Base-by-base conservation (phyloP, 192 early-diverging fungal species). In the Mortierella alpina region DNA sequence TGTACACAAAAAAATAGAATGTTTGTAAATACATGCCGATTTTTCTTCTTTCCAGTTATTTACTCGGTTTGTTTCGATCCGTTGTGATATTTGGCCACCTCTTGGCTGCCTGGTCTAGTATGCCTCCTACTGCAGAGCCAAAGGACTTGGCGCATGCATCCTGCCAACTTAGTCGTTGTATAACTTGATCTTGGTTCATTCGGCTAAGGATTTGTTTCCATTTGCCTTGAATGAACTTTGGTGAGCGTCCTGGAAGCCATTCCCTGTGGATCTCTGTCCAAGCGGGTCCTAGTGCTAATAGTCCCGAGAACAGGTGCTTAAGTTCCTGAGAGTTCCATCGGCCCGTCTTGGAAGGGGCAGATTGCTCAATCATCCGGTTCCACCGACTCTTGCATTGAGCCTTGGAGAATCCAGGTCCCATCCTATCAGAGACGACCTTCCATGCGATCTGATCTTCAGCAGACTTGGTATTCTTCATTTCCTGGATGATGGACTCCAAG, bases 141-240 rank as follows among this genome's bases (percentile, higher is more conserved):
- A 53, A 68, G 4, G 48, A 17, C 14, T 68, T 66, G 0, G 4
- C 4, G 17, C 65, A 62, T 0, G 53, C 49, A 46, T 68, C 48
- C 0, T 12, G 4, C 73, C 73, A 75, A 45, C 52, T 18, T 40
- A 59, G 39, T 48, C 52, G 45, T 0, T 58, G 65, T 40, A 75
- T 46, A 7, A 62, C 47, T 59, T 63, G 67, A 22, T 68, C 59
- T 23, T 63, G 18, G 5, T 48, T 40, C 10, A 75, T 8, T 18
- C 50, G 67, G 41, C 49, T 52, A 7, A 5, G 18, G 42, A 75
- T 44, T 17, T 23, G 45, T 20, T 40, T 46, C 73, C 73, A 75
- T 39, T 75, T 75, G 49, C 51, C 73, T 45, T 75, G 73, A 18
- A 67, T 63, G 48, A 63, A 75, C 9, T 49, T 68, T n/a, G 66